Base-by-base conservation (phyloP, 495 filamentous ascomycete species). In the Aspergillus ellipticus region DNA sequence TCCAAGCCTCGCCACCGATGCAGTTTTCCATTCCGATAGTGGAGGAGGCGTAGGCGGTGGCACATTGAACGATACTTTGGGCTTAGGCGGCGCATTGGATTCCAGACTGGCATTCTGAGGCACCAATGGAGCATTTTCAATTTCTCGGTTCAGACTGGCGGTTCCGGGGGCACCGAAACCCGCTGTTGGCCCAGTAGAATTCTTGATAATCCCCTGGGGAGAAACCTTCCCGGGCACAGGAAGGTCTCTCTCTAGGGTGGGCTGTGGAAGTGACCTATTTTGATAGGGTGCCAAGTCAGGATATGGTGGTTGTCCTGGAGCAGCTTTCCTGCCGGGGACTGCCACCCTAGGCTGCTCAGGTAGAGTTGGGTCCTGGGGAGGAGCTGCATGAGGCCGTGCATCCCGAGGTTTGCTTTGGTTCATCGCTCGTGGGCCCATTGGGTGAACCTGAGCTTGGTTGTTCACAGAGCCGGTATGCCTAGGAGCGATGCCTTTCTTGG, bases 31-130 rank as follows among this genome's bases (percentile, higher is more conserved):
- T 46, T 79, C 76, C 4, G 66, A 72, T 21, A 77, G 61, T 1
- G 74, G 74, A 17, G 74, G 76, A 3, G 76, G 74, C 26, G 74
- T 77, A 17, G 74, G 74, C n/a, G 74, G 74, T 35, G 76, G 76
- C 15, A 77, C 66, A 56, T 79, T 62, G 56, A 79, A 79, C 1
- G 76, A 79, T 3, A 79, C 76, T 53, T 74, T 76, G 9, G 71
- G 62, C 52, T 71, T 77, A 4, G 64, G 29, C n/a, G 68, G 65
- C 9, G 69, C 60, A 8, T 60, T 57, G 8, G 52, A 49, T 29
- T 65, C 63, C 20, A 57, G 62, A 15, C 66, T 61, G 24, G 53
- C 56, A 28, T 62, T 52, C 47, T 56, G 42, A 5, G 63, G 62
- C 21, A 56, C 26, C 17, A 65, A 50, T 6, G 58, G 52, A 17